Evolutionary conservation across 2,329 filamentous ascomycete species (phyloP).

Genomic region (Sclerotinia glacialis): DNA sequence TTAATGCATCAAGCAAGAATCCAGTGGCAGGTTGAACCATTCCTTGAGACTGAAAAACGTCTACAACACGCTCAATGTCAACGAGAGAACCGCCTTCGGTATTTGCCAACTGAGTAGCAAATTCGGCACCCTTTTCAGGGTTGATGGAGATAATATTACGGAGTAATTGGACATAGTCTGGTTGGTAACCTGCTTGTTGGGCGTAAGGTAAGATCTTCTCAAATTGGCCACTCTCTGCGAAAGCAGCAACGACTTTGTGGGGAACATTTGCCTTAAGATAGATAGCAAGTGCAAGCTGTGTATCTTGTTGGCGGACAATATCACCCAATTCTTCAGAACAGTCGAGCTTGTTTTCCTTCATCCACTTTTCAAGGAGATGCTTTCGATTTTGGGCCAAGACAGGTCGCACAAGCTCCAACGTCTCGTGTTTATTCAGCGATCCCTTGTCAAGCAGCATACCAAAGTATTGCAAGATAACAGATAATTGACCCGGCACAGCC

Average conservation of each 20-base stretch:
- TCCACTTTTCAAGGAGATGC: conserved; percentile 96
- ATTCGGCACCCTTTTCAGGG: conserved; percentile 91
- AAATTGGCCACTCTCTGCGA: conserved; percentile 94
- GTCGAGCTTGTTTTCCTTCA: conserved; percentile 92
- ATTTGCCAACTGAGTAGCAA: conserved; percentile 88
- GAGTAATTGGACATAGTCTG: conserved; percentile 90
- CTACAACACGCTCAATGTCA: conserved; percentile 90
- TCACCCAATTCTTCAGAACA: conserved; percentile 97
- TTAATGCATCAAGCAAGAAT: conserved; percentile 93
- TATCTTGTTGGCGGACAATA: conserved; percentile 83
- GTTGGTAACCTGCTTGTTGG: conserved; percentile 78
- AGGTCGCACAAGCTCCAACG: conserved; percentile 86
- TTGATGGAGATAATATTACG: conserved; percentile 81
- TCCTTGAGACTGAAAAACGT: conserved; percentile 96
- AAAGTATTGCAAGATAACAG: conserved; percentile 94
- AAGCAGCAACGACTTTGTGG: conserved; percentile 90
- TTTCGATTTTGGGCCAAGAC: conserved; percentile 93
- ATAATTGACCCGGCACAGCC: conserved; percentile 79
- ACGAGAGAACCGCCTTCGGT: conserved; percentile 83
- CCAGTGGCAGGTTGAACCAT: conserved; percentile 97
- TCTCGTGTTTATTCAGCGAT: conserved; percentile 86
- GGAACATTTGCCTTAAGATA: conserved; percentile 89
- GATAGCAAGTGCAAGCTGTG: conserved; percentile 81
- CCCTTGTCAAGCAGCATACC: conserved; percentile 97
- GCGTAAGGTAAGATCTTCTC: conserved; percentile 95